Percentiles rank a stretch among this genome's conserved stretches.
Conservation (phyloP, 2,329 filamentous ascomycete genomes). For the Trichoderma sp. region DNA sequence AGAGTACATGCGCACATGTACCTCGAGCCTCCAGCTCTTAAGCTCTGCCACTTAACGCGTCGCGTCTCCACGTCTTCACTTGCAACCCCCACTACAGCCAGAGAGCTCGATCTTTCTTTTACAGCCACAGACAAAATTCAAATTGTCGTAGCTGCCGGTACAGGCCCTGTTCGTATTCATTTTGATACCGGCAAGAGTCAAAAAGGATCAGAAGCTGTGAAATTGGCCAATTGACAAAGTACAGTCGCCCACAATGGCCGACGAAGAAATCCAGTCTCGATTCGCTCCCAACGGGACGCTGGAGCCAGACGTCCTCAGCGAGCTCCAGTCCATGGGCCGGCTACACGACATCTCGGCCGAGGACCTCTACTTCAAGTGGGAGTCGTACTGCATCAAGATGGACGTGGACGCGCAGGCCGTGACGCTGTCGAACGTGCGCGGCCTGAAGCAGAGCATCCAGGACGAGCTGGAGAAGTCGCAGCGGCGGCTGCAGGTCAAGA, state of each 20-base stretch:
- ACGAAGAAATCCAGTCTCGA: slow-evolving; percentile 34
- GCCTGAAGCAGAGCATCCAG: slow-evolving; percentile 83
- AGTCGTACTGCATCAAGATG: slow-evolving; percentile 95
- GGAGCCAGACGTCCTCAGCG: slow-evolving; percentile 72
- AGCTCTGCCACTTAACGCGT: slow-evolving; percentile 20
- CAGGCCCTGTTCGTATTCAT: background rate
- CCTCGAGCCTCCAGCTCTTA: background rate
- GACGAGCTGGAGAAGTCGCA: slow-evolving; percentile 77
- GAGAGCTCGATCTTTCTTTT: background rate
- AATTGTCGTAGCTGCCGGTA: background rate
- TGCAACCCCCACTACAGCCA: slow-evolving; percentile 1
- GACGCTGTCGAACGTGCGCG: slow-evolving; percentile 66
- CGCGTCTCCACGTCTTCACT: slow-evolving; percentile 1
- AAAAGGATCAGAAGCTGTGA: too few species aligned
- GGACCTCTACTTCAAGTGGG: slow-evolving; percentile 98
- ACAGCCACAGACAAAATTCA: background rate
- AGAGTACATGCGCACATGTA: background rate
- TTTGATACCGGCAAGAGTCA: background rate
- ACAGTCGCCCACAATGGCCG: slow-evolving; percentile 34
- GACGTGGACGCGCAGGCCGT: slow-evolving; percentile 70
- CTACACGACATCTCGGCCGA: slow-evolving; percentile 77
- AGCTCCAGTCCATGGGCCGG: slow-evolving; percentile 81
- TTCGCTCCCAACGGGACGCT: slow-evolving; percentile 49
- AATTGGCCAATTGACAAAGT: background rate
- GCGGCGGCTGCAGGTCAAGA: slow-evolving; percentile 60